These are phyloP conservation scores for Fraxinus angustifolia DNA, from an alignment of 305 asterid species.

Conservation along the genomic window DNA sequence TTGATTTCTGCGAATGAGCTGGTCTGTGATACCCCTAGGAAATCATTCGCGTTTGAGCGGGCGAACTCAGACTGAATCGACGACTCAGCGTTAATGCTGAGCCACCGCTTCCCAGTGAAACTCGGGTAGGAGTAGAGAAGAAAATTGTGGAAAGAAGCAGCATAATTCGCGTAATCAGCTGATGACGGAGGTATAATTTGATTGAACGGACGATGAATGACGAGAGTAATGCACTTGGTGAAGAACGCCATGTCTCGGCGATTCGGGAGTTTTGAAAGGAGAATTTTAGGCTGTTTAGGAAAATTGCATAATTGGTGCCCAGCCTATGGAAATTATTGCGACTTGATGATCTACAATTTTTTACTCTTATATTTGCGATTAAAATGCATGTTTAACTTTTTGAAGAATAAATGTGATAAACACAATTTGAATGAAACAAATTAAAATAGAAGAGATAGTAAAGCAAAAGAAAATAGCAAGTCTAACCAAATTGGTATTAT, in stretches of 20 bases:
- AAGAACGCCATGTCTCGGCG: slow-evolving; percentile 38
- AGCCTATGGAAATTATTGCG: too few species aligned
- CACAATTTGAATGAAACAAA: too few species aligned
- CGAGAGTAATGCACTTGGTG: slow-evolving; percentile 27
- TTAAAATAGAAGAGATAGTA: too few species aligned
- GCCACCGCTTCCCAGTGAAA: slow-evolving; percentile 38
- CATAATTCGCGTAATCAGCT: background rate
- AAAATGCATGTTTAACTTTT: too few species aligned
- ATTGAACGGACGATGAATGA: slow-evolving; percentile 22
- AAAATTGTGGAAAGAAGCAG: background rate
- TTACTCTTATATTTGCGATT: too few species aligned
- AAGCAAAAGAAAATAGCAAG: too few species aligned
- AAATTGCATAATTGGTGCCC: too few species aligned
- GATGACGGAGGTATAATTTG: slow-evolving; percentile 23
- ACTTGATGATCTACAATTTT: too few species aligned
- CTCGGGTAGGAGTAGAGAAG: slow-evolving; percentile 13
- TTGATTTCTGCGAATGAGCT: slow-evolving; percentile 75
- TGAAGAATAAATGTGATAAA: too few species aligned
- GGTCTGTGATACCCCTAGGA: slow-evolving; percentile 59
- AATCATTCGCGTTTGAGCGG: slow-evolving; percentile 64
- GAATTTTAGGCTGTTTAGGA: too few species aligned
- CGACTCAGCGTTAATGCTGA: slow-evolving; percentile 50
- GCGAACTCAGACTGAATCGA: slow-evolving; percentile 49
- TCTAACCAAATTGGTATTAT: too few species aligned
- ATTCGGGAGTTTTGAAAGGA: background rate